Conservation (phyloP, 345 rosid species). For the Hibiscus syriacus region DNA sequence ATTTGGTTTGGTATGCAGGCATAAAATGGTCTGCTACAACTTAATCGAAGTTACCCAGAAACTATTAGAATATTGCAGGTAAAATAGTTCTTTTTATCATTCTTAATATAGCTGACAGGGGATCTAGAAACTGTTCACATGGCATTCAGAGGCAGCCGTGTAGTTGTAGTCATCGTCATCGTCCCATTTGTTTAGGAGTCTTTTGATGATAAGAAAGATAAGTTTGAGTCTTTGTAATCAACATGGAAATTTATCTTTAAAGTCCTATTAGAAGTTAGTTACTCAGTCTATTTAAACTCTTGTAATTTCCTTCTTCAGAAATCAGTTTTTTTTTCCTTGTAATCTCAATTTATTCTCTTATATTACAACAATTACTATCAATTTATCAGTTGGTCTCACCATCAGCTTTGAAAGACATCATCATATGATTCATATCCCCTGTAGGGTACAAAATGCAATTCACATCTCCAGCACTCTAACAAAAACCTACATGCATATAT, state of each 20-base stretch:
- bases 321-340: no score
- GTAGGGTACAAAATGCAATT: not conserved
- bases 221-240: no score
- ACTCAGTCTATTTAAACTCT: no score
- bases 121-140: not conserved
- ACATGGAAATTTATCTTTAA: no score
- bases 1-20: not conserved
- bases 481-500: constrained; percentile 3
- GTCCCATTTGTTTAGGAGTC: no score
- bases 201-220: no score
- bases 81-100: not conserved
- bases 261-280: no score
- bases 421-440: not conserved
- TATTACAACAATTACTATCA: no score
- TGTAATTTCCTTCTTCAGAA: no score
- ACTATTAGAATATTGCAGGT: not conserved
- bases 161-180: no score
- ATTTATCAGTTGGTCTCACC: not conserved
- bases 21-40: constrained; percentile 4
- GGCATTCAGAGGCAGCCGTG: no score
- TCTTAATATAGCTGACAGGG: constrained; percentile 3
- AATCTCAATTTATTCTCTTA: no score
- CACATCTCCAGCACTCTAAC: not conserved
- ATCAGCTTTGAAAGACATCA: not conserved
- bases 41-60: not conserved